These are phyloP conservation scores for Exserohilum rostratum DNA, from an alignment of 2,329 filamentous ascomycete species.

Conservation along the genomic window DNA sequence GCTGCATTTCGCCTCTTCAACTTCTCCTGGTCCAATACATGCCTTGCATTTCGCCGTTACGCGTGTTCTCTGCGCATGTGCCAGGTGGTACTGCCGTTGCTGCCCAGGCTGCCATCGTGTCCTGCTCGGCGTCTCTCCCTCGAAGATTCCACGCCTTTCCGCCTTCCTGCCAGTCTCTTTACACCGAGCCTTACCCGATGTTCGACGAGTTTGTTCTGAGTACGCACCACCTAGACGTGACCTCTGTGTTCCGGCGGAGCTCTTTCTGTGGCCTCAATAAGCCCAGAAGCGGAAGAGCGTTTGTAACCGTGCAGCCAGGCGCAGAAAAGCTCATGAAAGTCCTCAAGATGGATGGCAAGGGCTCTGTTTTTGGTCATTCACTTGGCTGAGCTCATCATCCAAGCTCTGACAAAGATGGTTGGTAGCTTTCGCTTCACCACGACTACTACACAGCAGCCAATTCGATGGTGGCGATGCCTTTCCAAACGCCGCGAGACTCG, in stretches of 20 bases:
- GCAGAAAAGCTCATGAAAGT: neutral
- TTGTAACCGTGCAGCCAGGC: neutral
- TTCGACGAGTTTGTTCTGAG: neutral
- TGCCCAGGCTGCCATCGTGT: neutral
- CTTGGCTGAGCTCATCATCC: conserved; percentile 3
- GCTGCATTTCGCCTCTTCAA: neutral
- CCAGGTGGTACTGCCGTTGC: conserved; percentile 2
- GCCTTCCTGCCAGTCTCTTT: neutral
- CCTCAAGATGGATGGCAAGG: neutral
- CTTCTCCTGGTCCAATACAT: neutral
- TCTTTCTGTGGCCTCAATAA: neutral
- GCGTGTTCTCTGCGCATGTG: neutral
- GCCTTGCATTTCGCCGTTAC: neutral
- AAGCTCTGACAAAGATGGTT: neutral
- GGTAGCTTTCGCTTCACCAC: conserved; percentile 1
- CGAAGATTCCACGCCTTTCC: neutral
- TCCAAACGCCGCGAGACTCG: neutral
- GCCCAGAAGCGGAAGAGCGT: neutral
- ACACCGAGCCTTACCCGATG: neutral
- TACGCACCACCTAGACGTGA: neutral
- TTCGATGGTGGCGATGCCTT: neutral
- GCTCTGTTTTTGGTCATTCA: conserved; percentile 1
- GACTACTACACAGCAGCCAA: neutral
- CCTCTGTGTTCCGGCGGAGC: neutral
- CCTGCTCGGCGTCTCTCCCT: neutral